phyloP scores from a whole-genome alignment of 208 protist genomes.

The Leishmania aethiopica region DNA sequence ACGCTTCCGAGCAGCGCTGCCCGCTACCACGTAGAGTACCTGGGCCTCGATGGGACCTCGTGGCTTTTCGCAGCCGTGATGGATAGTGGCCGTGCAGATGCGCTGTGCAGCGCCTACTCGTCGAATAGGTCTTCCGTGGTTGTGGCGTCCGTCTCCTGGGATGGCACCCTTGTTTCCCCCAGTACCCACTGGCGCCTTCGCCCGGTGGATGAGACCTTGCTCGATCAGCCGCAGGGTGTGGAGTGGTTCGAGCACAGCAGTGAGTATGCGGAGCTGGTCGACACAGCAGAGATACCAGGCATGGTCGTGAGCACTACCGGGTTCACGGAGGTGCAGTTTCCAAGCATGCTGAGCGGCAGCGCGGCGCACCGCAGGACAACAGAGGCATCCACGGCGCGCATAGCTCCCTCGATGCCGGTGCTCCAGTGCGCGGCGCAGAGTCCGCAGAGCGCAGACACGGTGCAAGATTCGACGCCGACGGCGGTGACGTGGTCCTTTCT shows the following conservation, averaged over 20 bases:
- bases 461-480: not conserved
- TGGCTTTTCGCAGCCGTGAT: conserved; percentile 58
- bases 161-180: conserved; percentile 30
- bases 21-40: conserved; percentile 69
- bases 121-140: not conserved
- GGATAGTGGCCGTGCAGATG: conserved; percentile 25
- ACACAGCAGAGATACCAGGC: conserved; percentile 28
- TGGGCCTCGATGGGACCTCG: conserved; percentile 60
- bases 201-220: not conserved
- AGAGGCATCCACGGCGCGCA: not conserved
- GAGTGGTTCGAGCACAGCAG: conserved; percentile 55
- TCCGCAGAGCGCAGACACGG: not conserved
- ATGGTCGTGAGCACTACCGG: conserved; percentile 35
- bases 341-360: conserved; percentile 20
- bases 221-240: conserved; percentile 17
- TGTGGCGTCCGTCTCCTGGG: conserved; percentile 28
- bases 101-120: not conserved
- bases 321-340: conserved; percentile 50
- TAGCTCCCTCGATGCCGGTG: conserved; percentile 6
- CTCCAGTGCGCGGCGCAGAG: conserved; percentile 16
- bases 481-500: conserved; percentile 32
- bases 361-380: not conserved
- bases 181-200: conserved; percentile 73
- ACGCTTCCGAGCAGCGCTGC: conserved; percentile 38
- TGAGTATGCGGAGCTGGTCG: conserved; percentile 22